Conservation (phyloP, 169 alveolate species). For the Cryptosporidium canis region DNA sequence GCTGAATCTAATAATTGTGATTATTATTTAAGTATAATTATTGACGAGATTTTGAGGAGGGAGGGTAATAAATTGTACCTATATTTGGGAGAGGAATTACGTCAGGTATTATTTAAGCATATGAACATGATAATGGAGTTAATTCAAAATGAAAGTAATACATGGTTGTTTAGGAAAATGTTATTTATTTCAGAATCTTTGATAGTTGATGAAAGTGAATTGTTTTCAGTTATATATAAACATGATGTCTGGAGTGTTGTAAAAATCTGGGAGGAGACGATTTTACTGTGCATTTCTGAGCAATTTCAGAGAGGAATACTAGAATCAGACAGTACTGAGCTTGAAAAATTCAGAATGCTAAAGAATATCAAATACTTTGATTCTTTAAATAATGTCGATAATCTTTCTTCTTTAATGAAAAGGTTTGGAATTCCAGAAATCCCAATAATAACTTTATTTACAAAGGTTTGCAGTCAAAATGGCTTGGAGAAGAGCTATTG, state of each 20-base stretch:
- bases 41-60: not conserved
- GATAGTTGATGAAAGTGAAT: conserved; percentile 13
- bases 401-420: conserved; percentile 30
- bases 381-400: not conserved
- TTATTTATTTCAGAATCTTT: conserved; percentile 29
- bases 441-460: conserved; percentile 51
- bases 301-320: conserved; percentile 5
- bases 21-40: conserved; percentile 5
- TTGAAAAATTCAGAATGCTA: conserved; percentile 46
- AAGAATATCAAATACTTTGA: not conserved
- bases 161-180: conserved; percentile 49
- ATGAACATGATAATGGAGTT: conserved; percentile 3
- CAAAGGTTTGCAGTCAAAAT: conserved; percentile 52
- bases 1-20: conserved; percentile 10
- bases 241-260: conserved; percentile 59
- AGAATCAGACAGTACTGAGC: conserved; percentile 31
- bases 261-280: conserved; percentile 61
- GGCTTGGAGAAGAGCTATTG: conserved; percentile 59
- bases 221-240: conserved; percentile 7
- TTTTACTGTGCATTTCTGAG: conserved; percentile 51
- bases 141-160: conserved; percentile 6
- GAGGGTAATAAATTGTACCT: not conserved
- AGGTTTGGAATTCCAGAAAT: conserved; percentile 63
- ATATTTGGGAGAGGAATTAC: not conserved
- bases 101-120: not conserved